Base-by-base conservation (phyloP, 352 stramenopile species). In the Phytophthora lateralis region DNA sequence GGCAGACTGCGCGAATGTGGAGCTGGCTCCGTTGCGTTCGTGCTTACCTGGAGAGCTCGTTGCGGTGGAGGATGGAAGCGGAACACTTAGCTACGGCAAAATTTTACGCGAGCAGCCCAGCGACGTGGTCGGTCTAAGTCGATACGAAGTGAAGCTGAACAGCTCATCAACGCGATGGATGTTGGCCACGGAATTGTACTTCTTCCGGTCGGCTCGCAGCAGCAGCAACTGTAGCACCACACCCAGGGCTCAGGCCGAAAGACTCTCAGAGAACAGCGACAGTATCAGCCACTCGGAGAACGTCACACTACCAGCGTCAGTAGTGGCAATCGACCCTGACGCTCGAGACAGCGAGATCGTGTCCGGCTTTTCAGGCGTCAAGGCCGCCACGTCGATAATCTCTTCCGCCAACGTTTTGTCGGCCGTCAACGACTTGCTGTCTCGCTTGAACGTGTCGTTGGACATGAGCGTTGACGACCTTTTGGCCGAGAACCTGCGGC, bases 361-460 rank as follows among this genome's bases (percentile, higher is more conserved):
- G 26, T 59, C 62, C 27, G 57, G 35, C 1, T 47, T 58, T 24
- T 42, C 44, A n/a, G 43, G 27, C 42, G 21, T 39, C 10, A 56
- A 58, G 21, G 21, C 18, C 11, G 18, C 45, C 1, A n/a, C 35
- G 7, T 37, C 42, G 2, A 24, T 49, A 18, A 61, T 87, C 20
- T 57, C 82, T 2, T 58, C 72, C 11, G 46, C 71, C 9, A 90
- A 78, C 26, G 69, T 93, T 17, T 66, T 93, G 38, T 79, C 82
- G n/a, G 84, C 81, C 2, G 83, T 93, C 20, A 93, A 95, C 49
- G 82, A 93, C 45, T 45, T 93, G 27, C 64, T 93, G 15, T 76
- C 74, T 0, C 78, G 82, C 4, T 55, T 93, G 37, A 93, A 93
- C 43, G 52, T 93, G 41, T 89, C 78, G 24, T 38, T 95, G 44